Evolutionary conservation across 108 stramenopile species (phyloP).

Genomic region (Mediolabrus comicus): DNA sequence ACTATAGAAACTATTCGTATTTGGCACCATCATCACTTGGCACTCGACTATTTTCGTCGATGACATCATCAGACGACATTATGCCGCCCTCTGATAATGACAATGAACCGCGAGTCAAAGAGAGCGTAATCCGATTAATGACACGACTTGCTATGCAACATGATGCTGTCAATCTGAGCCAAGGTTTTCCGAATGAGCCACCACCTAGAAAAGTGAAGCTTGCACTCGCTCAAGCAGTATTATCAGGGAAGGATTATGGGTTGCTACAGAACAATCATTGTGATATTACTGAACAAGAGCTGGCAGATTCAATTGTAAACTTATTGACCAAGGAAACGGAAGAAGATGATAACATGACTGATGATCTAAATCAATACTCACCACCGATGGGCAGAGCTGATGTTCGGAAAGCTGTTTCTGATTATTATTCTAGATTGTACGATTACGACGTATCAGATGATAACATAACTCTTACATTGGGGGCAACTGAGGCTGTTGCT

Average conservation of each 20-base stretch:
- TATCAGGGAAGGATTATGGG: constrained; percentile 50
- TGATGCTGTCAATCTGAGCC: constrained; percentile 62
- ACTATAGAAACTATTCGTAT: too few species aligned
- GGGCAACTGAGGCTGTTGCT: constrained; percentile 75
- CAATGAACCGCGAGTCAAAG: constrained; percentile 38
- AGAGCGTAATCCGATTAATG: constrained; percentile 72
- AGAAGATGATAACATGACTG: constrained; percentile 10
- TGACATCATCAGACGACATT: neutral
- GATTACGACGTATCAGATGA: constrained; percentile 44
- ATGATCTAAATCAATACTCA: constrained; percentile 72
- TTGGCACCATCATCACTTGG: too few species aligned
- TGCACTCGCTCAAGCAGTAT: constrained; percentile 56
- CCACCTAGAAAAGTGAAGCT: constrained; percentile 53
- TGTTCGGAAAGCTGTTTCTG: constrained; percentile 47
- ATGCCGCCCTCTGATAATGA: neutral
- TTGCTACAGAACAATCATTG: neutral
- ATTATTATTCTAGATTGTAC: constrained; percentile 62
- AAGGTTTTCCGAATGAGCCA: constrained; percentile 72
- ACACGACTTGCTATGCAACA: constrained; percentile 62
- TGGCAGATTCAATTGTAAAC: constrained; percentile 14
- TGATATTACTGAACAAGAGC: constrained; percentile 4
- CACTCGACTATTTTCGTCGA: neutral
- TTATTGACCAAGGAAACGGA: constrained; percentile 6
- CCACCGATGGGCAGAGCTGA: constrained; percentile 70
- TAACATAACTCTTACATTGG: constrained; percentile 66